phyloP scores from a whole-genome alignment of 164 flowering plant genomes.

The Saururus chinensis region DNA sequence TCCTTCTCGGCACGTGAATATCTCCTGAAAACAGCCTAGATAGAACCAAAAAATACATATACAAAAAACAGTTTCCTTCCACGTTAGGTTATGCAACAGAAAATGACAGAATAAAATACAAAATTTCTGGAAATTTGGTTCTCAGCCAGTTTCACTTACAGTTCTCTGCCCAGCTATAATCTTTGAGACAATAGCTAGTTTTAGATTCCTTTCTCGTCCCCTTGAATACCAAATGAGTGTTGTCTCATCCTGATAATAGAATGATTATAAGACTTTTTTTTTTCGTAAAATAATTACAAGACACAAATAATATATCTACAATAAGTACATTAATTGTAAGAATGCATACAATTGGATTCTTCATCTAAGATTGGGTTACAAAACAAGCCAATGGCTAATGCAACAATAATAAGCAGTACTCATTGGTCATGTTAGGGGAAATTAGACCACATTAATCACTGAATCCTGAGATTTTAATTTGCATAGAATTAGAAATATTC shows the following conservation, averaged over 20 bases:
- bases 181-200: slow-evolving; percentile 23
- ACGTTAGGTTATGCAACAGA: too few relatives aligned
- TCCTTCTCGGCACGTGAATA: slow-evolving; percentile 83
- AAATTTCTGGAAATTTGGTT: background rate
- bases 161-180: slow-evolving; percentile 47
- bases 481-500: too few relatives aligned
- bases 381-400: background rate
- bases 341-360: too few relatives aligned
- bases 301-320: background rate
- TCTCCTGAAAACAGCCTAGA: slow-evolving; percentile 79
- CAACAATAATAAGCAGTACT: background rate
- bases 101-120: background rate
- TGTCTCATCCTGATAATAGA: slow-evolving; percentile 25
- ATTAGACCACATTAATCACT: too few relatives aligned
- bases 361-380: too few relatives aligned
- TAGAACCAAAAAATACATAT: slow-evolving; percentile 5
- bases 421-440: too few relatives aligned
- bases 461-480: too few relatives aligned
- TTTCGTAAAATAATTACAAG: background rate
- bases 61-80: background rate
- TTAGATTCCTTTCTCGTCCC: slow-evolving; percentile 32
- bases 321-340: too few relatives aligned
- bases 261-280: too few relatives aligned
- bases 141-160: slow-evolving; percentile 21
- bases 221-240: slow-evolving; percentile 38